Percentiles rank a stretch among this genome's conserved stretches.
These are phyloP conservation scores for Cutaneotrichosporon daszewskae DNA, from an alignment of 1,284 basidiomycete species.

Conservation along the genomic window DNA sequence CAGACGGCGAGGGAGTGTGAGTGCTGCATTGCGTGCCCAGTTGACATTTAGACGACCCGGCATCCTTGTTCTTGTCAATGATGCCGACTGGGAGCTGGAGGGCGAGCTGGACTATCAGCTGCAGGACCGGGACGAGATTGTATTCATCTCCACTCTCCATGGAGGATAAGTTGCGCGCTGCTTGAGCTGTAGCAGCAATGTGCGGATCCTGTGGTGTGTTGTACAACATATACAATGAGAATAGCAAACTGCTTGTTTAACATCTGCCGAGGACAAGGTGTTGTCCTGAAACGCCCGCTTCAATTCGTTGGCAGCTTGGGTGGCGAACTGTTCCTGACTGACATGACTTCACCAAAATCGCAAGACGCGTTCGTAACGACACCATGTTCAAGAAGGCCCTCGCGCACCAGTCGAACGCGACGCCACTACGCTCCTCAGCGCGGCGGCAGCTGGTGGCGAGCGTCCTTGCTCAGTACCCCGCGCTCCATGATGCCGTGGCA, in stretches of 20 bases:
- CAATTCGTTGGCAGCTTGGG: no score
- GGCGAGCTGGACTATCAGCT: constrained; percentile 84
- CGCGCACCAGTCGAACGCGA: constrained; percentile 43
- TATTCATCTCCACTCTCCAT: constrained; percentile 94
- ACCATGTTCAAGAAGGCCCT: constrained; percentile 47
- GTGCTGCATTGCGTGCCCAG: constrained; percentile 40
- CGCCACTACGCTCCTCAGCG: constrained; percentile 44
- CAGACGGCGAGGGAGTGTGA: constrained; percentile 82
- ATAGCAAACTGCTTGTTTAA: no score
- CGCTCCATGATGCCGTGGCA: constrained; percentile 7
- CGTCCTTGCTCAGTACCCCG: constrained; percentile 35
- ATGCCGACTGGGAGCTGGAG: constrained; percentile 97
- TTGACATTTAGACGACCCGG: constrained; percentile 70
- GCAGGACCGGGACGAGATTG: constrained; percentile 76
- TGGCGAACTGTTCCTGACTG: no score
- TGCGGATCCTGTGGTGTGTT: no score
- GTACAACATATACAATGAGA: no score
- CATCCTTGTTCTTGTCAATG: constrained; percentile 90
- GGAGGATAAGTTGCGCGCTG: constrained; percentile 57
- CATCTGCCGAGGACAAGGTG: no score
- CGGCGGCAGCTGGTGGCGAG: constrained; percentile 36
- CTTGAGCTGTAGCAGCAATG: no score
- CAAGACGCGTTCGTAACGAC: neutral
- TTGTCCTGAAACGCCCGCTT: no score
- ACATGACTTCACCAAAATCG: no score